Evolutionary conservation across 768 basidiomycete species (phyloP).

Genomic region (Grammothele lineata): DNA sequence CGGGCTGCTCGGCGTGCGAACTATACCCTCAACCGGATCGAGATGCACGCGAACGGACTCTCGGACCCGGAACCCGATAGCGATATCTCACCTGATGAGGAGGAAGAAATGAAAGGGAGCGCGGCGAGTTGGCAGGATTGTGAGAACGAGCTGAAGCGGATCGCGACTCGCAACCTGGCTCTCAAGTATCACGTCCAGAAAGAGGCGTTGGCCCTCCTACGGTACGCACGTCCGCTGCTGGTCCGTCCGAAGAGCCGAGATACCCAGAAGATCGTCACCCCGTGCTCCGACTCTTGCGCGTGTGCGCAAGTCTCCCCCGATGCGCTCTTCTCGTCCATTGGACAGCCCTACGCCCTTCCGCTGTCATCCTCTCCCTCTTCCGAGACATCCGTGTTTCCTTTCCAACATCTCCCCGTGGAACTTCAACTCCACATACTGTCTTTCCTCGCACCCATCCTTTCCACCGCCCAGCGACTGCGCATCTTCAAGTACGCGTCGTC

Average conservation of each 20-base stretch:
- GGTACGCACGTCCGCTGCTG: conserved; percentile 47
- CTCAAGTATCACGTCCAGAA: conserved; percentile 35
- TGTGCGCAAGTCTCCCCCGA: conserved; percentile 8
- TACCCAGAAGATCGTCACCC: neutral
- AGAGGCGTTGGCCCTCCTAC: conserved; percentile 49
- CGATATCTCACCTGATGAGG: conserved; percentile 23
- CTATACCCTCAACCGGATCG: conserved; percentile 43
- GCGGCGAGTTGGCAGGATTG: conserved; percentile 33
- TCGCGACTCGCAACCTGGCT: conserved; percentile 41
- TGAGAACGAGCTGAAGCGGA: conserved; percentile 28
- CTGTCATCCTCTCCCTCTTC: neutral
- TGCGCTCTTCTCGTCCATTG: conserved; percentile 9
- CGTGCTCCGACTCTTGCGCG: conserved; percentile 11
- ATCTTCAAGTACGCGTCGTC: conserved; percentile 50
- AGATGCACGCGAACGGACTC: conserved; percentile 42
- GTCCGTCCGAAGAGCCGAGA: conserved; percentile 28
- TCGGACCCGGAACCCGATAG: conserved; percentile 23
- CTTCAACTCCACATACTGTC: conserved; percentile 54
- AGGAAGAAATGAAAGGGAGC: conserved; percentile 20
- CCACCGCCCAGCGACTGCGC: conserved; percentile 48
- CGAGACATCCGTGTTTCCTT: conserved; percentile 26
- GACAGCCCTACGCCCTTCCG: conserved; percentile 4
- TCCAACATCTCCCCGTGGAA: conserved; percentile 49
- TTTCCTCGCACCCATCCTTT: conserved; percentile 53
- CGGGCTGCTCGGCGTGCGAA: conserved; percentile 42